A percentile compares a stretch with the other conserved stretches of the same genome.
phyloP scores from a whole-genome alignment of 2,329 filamentous ascomycete genomes.

The Myriosclerotinia duriaeana region DNA sequence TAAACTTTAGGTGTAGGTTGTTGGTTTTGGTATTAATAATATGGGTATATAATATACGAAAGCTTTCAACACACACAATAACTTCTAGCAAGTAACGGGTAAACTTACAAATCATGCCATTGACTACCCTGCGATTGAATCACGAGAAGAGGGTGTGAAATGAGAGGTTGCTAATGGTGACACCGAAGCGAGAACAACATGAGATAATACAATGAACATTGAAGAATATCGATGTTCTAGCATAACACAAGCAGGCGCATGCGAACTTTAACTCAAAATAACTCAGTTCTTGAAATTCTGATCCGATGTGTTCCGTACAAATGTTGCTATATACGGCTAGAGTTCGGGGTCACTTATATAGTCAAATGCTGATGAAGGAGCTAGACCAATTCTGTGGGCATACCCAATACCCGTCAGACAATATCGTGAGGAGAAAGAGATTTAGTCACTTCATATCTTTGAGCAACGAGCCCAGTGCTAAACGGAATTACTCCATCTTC shows the following conservation, averaged over 20 bases:
- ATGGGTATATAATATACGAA: background rate
- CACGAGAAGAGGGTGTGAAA: background rate
- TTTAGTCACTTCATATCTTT: background rate
- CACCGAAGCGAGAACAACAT: background rate
- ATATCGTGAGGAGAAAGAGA: background rate
- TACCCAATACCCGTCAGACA: background rate
- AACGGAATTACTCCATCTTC: background rate
- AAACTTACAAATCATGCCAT: too few relatives aligned
- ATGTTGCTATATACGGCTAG: background rate
- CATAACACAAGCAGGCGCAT: too few relatives aligned
- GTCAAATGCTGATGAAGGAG: background rate
- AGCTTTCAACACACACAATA: too few relatives aligned
- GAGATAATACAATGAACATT: too few relatives aligned
- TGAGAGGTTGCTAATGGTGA: background rate
- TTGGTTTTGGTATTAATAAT: background rate
- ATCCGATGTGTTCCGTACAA: background rate
- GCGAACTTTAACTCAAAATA: too few relatives aligned
- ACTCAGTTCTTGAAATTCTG: too few relatives aligned
- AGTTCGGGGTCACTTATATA: background rate
- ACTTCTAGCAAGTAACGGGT: background rate
- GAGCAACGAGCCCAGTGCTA: background rate
- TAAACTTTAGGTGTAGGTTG: background rate
- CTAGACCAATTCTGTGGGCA: too few relatives aligned
- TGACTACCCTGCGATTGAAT: too few relatives aligned
- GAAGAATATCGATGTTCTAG: too few relatives aligned